Percentiles rank a stretch among this genome's conserved stretches.
phyloP scores from a whole-genome alignment of 169 alveolate genomes.

The Plasmodium adleri region DNA sequence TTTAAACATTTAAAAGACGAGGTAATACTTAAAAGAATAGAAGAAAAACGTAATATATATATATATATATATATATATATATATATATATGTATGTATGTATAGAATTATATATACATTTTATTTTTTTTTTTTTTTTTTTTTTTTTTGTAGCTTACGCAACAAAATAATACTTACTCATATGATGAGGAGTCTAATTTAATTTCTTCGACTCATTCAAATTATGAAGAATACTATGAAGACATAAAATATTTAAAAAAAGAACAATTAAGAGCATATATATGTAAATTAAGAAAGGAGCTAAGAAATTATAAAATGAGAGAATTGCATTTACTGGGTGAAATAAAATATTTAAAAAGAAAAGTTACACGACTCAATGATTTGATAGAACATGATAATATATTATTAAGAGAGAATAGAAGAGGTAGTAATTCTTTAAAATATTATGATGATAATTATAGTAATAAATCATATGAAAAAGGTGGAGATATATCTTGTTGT shows the following conservation, averaged over 20 bases:
- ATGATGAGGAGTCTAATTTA: too few species aligned
- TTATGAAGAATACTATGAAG: constrained; percentile 22
- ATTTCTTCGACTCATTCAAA: too few species aligned
- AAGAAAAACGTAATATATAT: too few species aligned
- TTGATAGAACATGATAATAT: constrained; percentile 54
- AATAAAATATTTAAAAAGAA: constrained; percentile 68
- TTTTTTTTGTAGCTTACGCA: constrained; percentile 7
- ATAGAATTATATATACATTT: not conserved
- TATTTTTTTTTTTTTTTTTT: not conserved
- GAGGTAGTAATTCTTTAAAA: not conserved
- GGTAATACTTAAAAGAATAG: constrained; percentile 8
- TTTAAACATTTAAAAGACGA: constrained; percentile 47
- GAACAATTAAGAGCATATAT: constrained; percentile 70
- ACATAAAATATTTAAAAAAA: constrained; percentile 52
- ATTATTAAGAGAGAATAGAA: constrained; percentile 12
- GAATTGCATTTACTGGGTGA: constrained; percentile 41
- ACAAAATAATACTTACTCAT: not conserved
- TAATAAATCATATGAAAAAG: too few species aligned
- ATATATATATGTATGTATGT: not conserved
- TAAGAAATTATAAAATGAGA: constrained; percentile 34
- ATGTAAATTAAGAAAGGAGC: constrained; percentile 58
- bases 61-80: not conserved
- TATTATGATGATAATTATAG: too few species aligned
- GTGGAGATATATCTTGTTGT: too few species aligned
- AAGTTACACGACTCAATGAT: constrained; percentile 37